A percentile compares a stretch with the other conserved stretches of the same genome.
Evolutionary conservation across 768 basidiomycete species (phyloP).

Genomic region (Leccinellum rugosiceps): DNA sequence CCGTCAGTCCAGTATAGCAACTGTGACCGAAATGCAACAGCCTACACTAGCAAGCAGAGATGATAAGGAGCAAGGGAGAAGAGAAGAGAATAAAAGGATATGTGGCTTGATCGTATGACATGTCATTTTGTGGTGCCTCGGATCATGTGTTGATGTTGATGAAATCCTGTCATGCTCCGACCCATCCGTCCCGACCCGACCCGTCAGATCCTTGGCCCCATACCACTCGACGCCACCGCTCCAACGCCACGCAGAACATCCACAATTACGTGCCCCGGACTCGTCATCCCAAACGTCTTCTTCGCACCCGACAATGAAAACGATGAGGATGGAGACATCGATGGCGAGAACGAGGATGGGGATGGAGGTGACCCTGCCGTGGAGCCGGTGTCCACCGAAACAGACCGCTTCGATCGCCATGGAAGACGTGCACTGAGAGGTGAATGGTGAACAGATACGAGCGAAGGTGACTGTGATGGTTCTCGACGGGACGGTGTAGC

Average conservation of each 20-base stretch:
- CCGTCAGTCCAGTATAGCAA: not conserved
- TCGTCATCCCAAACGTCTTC: conserved; percentile 14
- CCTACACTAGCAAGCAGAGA: not conserved
- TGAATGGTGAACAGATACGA: not conserved
- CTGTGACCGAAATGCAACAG: not conserved
- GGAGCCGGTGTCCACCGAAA: not conserved
- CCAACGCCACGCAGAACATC: conserved; percentile 46
- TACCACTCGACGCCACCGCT: conserved; percentile 24
- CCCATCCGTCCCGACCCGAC: not conserved
- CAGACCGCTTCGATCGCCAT: conserved; percentile 11
- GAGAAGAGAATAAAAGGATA: not conserved
- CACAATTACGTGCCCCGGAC: conserved; percentile 24
- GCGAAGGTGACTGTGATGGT: not conserved
- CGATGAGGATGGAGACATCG: not conserved
- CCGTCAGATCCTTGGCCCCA: not conserved
- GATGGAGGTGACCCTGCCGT: not conserved
- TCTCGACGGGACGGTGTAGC: not conserved
- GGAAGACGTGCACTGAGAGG: conserved; percentile 1
- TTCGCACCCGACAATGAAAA: conserved; percentile 9
- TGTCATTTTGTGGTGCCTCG: not conserved
- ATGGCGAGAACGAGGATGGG: not conserved
- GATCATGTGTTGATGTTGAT: not conserved
- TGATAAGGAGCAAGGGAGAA: not conserved
- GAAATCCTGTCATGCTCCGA: not conserved
- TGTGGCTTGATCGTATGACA: not conserved